phyloP scores from a whole-genome alignment of 306 rosid genomes.

The Cucumis sativus region DNA sequence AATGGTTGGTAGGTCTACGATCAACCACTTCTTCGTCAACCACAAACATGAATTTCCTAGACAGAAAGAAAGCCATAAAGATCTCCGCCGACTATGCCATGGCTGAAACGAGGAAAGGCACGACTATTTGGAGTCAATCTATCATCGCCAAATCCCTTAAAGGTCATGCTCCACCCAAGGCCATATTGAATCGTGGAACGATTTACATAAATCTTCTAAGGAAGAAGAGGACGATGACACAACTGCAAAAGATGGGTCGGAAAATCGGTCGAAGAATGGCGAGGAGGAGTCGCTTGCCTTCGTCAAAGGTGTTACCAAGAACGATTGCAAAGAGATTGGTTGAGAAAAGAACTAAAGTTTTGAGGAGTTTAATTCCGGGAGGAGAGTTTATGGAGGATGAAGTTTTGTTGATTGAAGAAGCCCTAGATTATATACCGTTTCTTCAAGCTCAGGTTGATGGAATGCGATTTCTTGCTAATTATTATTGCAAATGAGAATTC shows the following conservation, averaged over 20 bases:
- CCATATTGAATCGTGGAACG: neutral
- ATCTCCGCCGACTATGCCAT: constrained; percentile 66
- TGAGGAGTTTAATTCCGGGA: constrained; percentile 61
- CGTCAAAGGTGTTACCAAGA: constrained; percentile 5
- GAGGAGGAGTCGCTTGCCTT: constrained; percentile 8
- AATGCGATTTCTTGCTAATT: constrained; percentile 40
- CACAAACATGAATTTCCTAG: constrained; percentile 36
- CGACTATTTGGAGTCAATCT: constrained; percentile 56
- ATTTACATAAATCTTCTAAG: neutral
- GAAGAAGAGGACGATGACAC: neutral
- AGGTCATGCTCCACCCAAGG: neutral
- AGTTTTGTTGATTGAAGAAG: constrained; percentile 50
- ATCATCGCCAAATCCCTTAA: constrained; percentile 28
- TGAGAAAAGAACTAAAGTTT: constrained; percentile 38
- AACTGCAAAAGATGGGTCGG: constrained; percentile 20
- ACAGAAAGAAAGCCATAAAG: constrained; percentile 68
- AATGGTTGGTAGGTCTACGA: constrained; percentile 48
- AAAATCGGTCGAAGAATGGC: neutral
- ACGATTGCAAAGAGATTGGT: constrained; percentile 34
- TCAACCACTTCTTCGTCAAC: constrained; percentile 23
- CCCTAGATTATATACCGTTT: constrained; percentile 69
- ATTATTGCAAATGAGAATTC: constrained; percentile 18
- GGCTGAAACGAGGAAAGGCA: constrained; percentile 48
- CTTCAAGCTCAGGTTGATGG: constrained; percentile 69
- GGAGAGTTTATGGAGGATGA: constrained; percentile 64